These are phyloP conservation scores for Mytilinidion resinicola DNA, from an alignment of 495 filamentous ascomycete genomes.

Conservation along the genomic window DNA sequence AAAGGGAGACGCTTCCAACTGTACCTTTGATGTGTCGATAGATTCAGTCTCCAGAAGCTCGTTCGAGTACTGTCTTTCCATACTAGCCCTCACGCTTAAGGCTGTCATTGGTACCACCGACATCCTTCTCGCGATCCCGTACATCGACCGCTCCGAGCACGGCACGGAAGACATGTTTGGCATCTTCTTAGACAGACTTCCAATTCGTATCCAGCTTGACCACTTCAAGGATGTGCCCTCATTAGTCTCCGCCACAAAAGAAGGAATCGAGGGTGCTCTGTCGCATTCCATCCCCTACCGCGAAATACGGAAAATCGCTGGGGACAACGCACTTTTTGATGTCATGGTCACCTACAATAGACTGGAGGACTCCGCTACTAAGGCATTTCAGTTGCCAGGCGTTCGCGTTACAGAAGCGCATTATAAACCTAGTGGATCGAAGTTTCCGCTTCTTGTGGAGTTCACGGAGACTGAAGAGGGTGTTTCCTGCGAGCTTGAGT, in stretches of 20 bases:
- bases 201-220: constrained; percentile 3
- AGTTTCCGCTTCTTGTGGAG: constrained; percentile 12
- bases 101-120: neutral
- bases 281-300: constrained; percentile 3
- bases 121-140: constrained; percentile 5
- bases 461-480: constrained; percentile 6
- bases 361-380: neutral
- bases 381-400: neutral
- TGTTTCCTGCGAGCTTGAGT: neutral
- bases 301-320: neutral
- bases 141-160: constrained; percentile 6
- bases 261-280: neutral
- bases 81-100: neutral
- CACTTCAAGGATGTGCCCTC: neutral
- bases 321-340: constrained; percentile 3
- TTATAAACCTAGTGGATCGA: constrained; percentile 1
- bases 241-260: neutral
- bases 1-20: neutral
- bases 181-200: constrained; percentile 13
- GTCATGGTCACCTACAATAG: constrained; percentile 12
- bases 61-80: neutral
- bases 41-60: neutral
- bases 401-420: neutral
- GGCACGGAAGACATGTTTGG: constrained; percentile 9
- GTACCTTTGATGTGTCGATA: neutral